Percentiles rank a stretch among this genome's conserved stretches.
Conservation (phyloP, 2,329 filamentous ascomycete species). For the Ophiostoma novo-ulmi region DNA sequence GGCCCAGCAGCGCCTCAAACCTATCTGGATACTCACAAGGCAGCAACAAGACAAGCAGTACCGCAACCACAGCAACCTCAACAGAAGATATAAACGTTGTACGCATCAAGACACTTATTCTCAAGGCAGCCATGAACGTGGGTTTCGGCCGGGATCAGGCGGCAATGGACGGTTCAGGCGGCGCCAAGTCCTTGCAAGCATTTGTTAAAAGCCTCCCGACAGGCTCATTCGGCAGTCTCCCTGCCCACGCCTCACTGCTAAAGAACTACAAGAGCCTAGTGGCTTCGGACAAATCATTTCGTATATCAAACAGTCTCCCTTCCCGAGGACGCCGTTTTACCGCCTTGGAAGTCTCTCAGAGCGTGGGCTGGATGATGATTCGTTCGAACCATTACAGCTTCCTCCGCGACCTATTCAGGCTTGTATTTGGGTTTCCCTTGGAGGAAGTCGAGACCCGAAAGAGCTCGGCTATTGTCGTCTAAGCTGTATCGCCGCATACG, state of each 20-base stretch:
- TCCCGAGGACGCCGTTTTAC: slow-evolving; percentile 53
- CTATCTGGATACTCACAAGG: slow-evolving; percentile 74
- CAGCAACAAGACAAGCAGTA: slow-evolving; percentile 61
- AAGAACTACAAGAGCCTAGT: slow-evolving; percentile 78
- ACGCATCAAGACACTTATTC: slow-evolving; percentile 70
- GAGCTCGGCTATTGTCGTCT: slow-evolving; percentile 57
- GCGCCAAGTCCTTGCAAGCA: slow-evolving; percentile 56
- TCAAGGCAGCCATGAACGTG: slow-evolving; percentile 80
- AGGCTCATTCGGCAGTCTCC: slow-evolving; percentile 69
- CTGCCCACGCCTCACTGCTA: slow-evolving; percentile 66
- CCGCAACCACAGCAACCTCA: slow-evolving; percentile 63
- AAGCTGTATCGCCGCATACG: slow-evolving; percentile 14
- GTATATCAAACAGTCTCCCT: slow-evolving; percentile 50
- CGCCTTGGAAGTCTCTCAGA: slow-evolving; percentile 73
- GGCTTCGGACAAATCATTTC: slow-evolving; percentile 64
- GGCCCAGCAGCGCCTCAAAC: slow-evolving; percentile 77
- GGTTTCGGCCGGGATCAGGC: slow-evolving; percentile 64
- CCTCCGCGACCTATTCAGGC: slow-evolving; percentile 72
- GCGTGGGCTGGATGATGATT: slow-evolving; percentile 68
- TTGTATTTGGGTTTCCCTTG: slow-evolving; percentile 78
- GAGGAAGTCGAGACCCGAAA: slow-evolving; percentile 70
- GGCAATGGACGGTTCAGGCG: slow-evolving; percentile 41
- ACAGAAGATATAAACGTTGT: slow-evolving; percentile 72
- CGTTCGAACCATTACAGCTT: slow-evolving; percentile 69
- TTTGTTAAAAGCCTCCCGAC: slow-evolving; percentile 72